Evolutionary conservation across 176 grass and related monocot species (phyloP), one percentile per base, ranked within the genome.

Genomic region (Juncus inflexus): DNA sequence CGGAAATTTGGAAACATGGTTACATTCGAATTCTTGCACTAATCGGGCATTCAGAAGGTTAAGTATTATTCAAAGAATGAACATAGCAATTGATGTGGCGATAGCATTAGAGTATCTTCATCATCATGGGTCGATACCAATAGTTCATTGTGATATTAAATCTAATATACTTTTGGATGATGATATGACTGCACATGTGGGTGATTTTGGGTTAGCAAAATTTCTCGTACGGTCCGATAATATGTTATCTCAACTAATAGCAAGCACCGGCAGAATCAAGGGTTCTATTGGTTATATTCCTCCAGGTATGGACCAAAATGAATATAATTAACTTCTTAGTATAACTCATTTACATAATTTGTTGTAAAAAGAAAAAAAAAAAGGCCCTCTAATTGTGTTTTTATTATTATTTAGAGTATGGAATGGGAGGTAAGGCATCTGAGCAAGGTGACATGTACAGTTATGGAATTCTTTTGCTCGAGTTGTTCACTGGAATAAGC

Each of bases 381-480:
- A 28, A 28, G 19, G 19, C 19, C 19, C 19, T 28, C 19, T 28
- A 10, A 56, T 11, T 28, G 19, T 28, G 5, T 15, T 37, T 3
- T 69, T 40, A 35, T 55, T 14, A n/a, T 45, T 50, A 7, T 55
- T 3, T 73, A 80, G 65, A 80, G 12, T 85, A 76, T 49, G 82
- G 82, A 12, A 79, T 72, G 58, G 82, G 70, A 4, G 37, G 15
- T 66, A 39, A 15, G 45, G 13, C 72, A 66, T 80, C 77, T 5
- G 36, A 69, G 6, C 35, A 63, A 12, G 82, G 82, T 4, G 77
- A 85, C 39, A 49, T 80, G 1, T 80, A 85, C 52, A 80, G 83
- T 54, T 76, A 76, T 37, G 83, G 83, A n/a, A 77, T 85, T 55
- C 66, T 85, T 77, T 12, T 80, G 12, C 72, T 85, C 2, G 72